Evolutionary conservation across 179 eudicot species (phyloP).

Genomic region (Silene coronaria): DNA sequence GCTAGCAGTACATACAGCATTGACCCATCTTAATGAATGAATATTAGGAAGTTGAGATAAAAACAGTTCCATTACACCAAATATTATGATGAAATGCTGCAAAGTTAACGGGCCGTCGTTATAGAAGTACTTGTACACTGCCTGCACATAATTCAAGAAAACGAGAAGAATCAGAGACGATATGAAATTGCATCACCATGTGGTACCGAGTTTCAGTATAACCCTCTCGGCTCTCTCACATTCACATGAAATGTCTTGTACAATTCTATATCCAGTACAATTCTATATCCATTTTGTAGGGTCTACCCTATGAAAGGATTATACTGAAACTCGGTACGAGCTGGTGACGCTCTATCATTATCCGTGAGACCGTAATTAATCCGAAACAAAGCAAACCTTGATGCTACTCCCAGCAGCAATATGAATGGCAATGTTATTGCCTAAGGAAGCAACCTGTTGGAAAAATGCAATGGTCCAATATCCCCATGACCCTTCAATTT

Average conservation of each 20-base stretch:
- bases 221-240: no score
- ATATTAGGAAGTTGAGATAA: constrained; percentile 9
- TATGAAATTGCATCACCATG: background rate
- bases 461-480: constrained; percentile 9
- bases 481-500: constrained; percentile 9
- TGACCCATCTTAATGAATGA: constrained; percentile 16
- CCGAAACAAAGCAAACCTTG: background rate
- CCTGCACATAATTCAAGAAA: background rate
- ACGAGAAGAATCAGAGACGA: background rate
- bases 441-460: constrained; percentile 11
- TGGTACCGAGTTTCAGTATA: background rate
- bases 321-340: no score
- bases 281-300: no score
- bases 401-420: constrained; percentile 13
- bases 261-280: no score
- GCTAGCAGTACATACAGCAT: constrained; percentile 13
- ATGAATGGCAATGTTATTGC: constrained; percentile 14
- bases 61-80: constrained; percentile 4
- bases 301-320: no score
- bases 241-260: no score
- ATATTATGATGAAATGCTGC: constrained; percentile 10
- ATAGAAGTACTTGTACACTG: constrained; percentile 8
- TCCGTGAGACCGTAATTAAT: no score
- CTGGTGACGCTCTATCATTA: no score
- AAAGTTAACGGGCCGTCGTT: background rate